Base-by-base conservation (phyloP, 352 stramenopile genomes). In the Phytophthora citricola region DNA sequence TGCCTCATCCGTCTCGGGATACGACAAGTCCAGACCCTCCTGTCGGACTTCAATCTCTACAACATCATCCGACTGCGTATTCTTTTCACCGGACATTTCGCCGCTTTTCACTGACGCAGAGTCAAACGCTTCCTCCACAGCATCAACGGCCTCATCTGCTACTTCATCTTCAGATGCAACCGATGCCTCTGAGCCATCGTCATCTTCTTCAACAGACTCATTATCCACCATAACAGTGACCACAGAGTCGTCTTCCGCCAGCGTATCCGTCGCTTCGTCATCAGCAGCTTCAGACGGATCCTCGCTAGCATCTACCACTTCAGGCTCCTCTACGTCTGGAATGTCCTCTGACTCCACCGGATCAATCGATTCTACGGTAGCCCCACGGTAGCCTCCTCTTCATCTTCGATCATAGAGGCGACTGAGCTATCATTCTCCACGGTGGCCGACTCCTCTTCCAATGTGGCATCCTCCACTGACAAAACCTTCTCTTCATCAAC, bases 21-120 rank as follows among this genome's bases (percentile, higher is more conserved):
- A 63, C 17, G 51, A 62, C 45, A 75, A 61, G 8, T 60, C 50
- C 17, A 68, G 17, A 43, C 46, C 57, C 31, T 75, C 61, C 39
- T 71, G 61, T 4, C 15, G 61, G 26, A 66, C 50, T 64, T 64
- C 49, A n/a, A 63, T 26, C 40, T 76, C 68, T 29, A 76, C 62
- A 52, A 67, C 20, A 32, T 64, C 31, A 7, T 50, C 47, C 5
- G 39, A 47, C 27, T 69, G 54, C 1, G 14, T 3, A 10, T 26
- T 12, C 20, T 57, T 34, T 38, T 57, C 47, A 53, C 0, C 43
- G 11, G 36, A 45, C 10, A 8, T 26, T 39, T 63, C 46, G 11
- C 47, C 38, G 15, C 11, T 31, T 65, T 36, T 48, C 31, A 45
- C 57, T 15, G 32, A 24, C 31, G 40, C 48, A 47, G 11, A 12